Percentiles rank a stretch among this genome's conserved stretches.
Evolutionary conservation across 2,329 filamentous ascomycete genomes (phyloP).

Genomic region (Aureobasidium sp.): DNA sequence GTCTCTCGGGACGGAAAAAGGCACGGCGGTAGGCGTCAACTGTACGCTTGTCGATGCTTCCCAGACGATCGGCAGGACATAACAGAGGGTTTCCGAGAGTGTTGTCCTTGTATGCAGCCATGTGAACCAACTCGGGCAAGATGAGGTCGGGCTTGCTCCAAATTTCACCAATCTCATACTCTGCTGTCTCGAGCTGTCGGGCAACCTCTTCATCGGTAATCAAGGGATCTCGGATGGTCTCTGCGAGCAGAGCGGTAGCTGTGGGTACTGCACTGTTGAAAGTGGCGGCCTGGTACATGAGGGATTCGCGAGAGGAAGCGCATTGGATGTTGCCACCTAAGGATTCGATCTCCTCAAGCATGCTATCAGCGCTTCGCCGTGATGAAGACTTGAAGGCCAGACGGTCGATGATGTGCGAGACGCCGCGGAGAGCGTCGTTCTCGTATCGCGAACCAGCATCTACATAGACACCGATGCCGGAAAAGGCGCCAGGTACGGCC

Average conservation of each 20-base stretch:
- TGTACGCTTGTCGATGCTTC: slow-evolving; percentile 63
- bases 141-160: slow-evolving; percentile 97
- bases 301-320: slow-evolving; percentile 84
- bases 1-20: slow-evolving; percentile 84
- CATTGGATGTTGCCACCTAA: slow-evolving; percentile 96
- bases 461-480: slow-evolving; percentile 90
- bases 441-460: slow-evolving; percentile 94
- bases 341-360: slow-evolving; percentile 80
- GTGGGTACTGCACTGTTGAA: slow-evolving; percentile 88
- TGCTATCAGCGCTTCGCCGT: slow-evolving; percentile 65
- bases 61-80: slow-evolving; percentile 78
- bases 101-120: slow-evolving; percentile 92
- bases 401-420: slow-evolving; percentile 93
- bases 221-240: slow-evolving; percentile 80
- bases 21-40: slow-evolving; percentile 71
- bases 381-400: slow-evolving; percentile 88
- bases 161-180: slow-evolving; percentile 94
- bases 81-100: slow-evolving; percentile 89
- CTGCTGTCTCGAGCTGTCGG: slow-evolving; percentile 81
- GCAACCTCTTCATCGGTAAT: slow-evolving; percentile 82
- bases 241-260: slow-evolving; percentile 77
- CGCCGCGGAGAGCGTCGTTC: slow-evolving; percentile 72
- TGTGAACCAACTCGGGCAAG: slow-evolving; percentile 88
- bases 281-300: slow-evolving; percentile 98
- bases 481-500: slow-evolving; percentile 87